Conservation (phyloP, 1,284 basidiomycete genomes). For the Pseudozyma sp. region DNA sequence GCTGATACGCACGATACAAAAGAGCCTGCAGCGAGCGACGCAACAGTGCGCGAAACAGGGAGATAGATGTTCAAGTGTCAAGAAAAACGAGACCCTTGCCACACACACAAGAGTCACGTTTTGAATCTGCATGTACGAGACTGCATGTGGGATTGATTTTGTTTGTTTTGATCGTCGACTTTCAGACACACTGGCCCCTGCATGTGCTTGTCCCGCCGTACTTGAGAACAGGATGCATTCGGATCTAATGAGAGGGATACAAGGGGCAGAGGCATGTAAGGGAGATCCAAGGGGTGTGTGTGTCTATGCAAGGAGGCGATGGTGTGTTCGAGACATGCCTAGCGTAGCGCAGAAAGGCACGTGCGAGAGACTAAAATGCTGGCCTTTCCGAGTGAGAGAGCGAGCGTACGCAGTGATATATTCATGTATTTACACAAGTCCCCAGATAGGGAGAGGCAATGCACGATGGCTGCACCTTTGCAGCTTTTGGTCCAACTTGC, state of each 20-base stretch:
- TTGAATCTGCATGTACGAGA: too few species aligned
- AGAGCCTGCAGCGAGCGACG: too few species aligned
- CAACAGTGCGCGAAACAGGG: too few species aligned
- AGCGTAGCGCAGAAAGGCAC: not conserved
- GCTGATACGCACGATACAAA: not conserved
- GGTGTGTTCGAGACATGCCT: not conserved
- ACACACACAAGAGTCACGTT: not conserved
- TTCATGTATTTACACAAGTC: too few species aligned
- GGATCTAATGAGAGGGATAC: not conserved
- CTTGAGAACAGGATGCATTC: not conserved
- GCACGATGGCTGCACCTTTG: slow-evolving; percentile 9
- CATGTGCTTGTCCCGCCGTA: not conserved
- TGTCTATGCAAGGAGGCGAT: too few species aligned
- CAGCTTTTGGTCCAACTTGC: not conserved
- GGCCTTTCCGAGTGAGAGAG: too few species aligned
- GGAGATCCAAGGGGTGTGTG: too few species aligned
- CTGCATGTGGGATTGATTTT: not conserved
- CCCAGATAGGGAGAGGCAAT: not conserved
- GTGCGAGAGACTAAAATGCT: not conserved
- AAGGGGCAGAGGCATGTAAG: too few species aligned
- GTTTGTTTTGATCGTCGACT: slow-evolving; percentile 26
- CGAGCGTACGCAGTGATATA: too few species aligned
- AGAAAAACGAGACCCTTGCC: not conserved
- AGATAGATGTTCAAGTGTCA: slow-evolving; percentile 5
- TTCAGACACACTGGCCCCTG: not conserved